Evolutionary conservation across 352 stramenopile species (phyloP).

Genomic region (Phytophthora pseudosyringae): DNA sequence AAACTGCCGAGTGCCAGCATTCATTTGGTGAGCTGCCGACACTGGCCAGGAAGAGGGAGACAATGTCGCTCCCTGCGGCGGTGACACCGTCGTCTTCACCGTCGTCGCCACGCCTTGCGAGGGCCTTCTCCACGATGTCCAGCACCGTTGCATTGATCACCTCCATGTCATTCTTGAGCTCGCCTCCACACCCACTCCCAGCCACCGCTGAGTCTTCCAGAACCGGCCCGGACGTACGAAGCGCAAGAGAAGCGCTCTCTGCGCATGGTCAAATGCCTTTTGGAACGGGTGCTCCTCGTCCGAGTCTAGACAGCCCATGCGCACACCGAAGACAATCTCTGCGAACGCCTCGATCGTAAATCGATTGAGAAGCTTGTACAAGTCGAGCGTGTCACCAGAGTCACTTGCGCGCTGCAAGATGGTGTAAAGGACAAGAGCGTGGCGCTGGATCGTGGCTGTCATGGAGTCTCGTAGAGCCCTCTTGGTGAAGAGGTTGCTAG

Average conservation of each 20-base stretch:
- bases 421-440: constrained; percentile 19
- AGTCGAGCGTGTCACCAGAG: constrained; percentile 31
- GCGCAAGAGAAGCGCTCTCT: constrained; percentile 40
- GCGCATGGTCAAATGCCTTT: constrained; percentile 53
- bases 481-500: constrained; percentile 85
- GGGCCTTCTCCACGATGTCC: constrained; percentile 45
- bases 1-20: constrained; percentile 25
- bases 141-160: constrained; percentile 52
- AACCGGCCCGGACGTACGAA: constrained; percentile 47
- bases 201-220: constrained; percentile 52
- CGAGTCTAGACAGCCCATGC: constrained; percentile 41
- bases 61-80: constrained; percentile 21
- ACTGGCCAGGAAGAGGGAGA: constrained; percentile 39
- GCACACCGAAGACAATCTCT: constrained; percentile 73
- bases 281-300: constrained; percentile 57
- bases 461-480: constrained; percentile 50
- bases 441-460: constrained; percentile 32
- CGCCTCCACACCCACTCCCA: constrained; percentile 42
- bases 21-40: constrained; percentile 16
- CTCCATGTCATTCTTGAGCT: constrained; percentile 40
- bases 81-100: not conserved
- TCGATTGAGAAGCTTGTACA: constrained; percentile 48
- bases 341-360: constrained; percentile 77
- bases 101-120: constrained; percentile 3
- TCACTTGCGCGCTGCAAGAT: constrained; percentile 26